Base-by-base conservation (phyloP, 495 filamentous ascomycete genomes). In the Usnea hakonensis region DNA sequence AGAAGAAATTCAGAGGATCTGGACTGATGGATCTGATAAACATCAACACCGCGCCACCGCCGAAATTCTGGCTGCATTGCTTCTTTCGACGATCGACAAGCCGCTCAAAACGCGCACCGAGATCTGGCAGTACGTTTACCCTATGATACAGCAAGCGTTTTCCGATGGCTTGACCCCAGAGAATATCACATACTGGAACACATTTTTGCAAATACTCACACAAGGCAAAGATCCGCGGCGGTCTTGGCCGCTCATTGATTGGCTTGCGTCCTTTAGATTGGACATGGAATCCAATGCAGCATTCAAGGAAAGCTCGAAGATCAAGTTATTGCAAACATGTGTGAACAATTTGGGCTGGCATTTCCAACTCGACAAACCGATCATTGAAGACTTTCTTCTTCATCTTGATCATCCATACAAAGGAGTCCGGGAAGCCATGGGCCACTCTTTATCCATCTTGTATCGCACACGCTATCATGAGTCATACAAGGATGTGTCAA, bases 371-470 rank as follows among this genome's bases (percentile, higher is more conserved):
- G 91, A 95, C 60, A 91, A 90, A 76, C 91, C 95, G 6, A 91
- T 97, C 62, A 73, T 96, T 3, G 78, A 94, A 37, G 86, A 99
- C 72, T 97, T 97, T 73, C 77, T 97, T 33, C 76, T 81, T 19
- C 94, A 99, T 70, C 81, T 99, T 46, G 91, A 97, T 74, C 94
- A 99, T 72, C 94, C 94, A 0, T 99, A 99, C 75, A 97, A 99
- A 78, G 87, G 88, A 35, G 94, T 99, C 11, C 85, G 94, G 38
- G 94, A 97, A 77, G 88, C 91, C 2, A 95, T 99, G 78, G 94
- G 95, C 14, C 85, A 89, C 46, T 90, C 92, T 1, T 79, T 99
- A 58, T 88, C 90, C 26, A 87, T 83, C 1, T 90, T 97, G 55
- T 94, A 90, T 67, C 86, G 90, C 61, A 95, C 91, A 30, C 78